These are phyloP conservation scores for Pseudotsuga menziesii DNA, from an alignment of 75 land plant genomes.

Conservation along the genomic window DNA sequence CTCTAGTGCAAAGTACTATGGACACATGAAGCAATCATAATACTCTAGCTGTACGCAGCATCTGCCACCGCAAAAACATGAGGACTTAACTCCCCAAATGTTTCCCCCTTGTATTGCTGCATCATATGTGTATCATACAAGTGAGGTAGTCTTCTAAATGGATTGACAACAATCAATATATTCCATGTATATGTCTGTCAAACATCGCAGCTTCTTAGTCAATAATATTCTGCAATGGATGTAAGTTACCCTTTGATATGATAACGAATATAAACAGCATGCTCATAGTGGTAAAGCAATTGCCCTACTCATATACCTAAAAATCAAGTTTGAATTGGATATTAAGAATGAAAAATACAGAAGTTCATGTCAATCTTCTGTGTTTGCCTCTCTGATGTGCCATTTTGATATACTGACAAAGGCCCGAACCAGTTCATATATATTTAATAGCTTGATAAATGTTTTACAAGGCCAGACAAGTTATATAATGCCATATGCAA, in stretches of 20 bases:
- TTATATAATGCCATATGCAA: background rate
- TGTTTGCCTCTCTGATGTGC: too few relatives aligned
- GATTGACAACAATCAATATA: constrained; percentile 79
- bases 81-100: constrained; percentile 74
- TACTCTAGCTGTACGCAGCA: constrained; percentile 69
- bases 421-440: too few relatives aligned
- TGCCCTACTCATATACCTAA: too few relatives aligned
- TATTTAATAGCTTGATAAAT: constrained; percentile 24
- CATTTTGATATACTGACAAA: too few relatives aligned
- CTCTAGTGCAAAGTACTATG: background rate
- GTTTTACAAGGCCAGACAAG: constrained; percentile 23
- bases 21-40: too few relatives aligned
- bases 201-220: background rate
- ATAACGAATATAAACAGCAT: background rate
- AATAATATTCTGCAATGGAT: background rate
- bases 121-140: constrained; percentile 66
- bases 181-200: constrained; percentile 83
- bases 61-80: constrained; percentile 88
- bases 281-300: too few relatives aligned
- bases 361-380: too few relatives aligned
- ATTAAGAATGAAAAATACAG: background rate
- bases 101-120: constrained; percentile 68
- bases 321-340: background rate
- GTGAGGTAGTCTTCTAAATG: constrained; percentile 71
- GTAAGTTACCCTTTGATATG: background rate